Percentiles rank a stretch among this genome's conserved stretches.
Conservation (phyloP, 2,329 filamentous ascomycete species). For the Neopestalotiopsis rosae region DNA sequence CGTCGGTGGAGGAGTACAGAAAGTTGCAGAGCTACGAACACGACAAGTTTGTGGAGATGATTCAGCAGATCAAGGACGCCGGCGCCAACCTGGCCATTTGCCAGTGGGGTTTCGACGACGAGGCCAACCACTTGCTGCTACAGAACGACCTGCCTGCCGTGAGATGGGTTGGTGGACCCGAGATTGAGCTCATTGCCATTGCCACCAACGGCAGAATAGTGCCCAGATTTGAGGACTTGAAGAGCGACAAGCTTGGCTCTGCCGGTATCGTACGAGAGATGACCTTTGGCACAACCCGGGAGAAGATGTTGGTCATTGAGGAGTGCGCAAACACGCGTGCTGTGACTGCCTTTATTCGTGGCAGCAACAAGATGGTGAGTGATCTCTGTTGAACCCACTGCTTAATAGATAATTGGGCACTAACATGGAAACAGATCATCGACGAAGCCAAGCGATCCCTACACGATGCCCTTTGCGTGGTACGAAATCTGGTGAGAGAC, state of each 20-base stretch:
- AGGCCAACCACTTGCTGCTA: constrained; percentile 95
- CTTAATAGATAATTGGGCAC: neutral
- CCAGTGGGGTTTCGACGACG: constrained; percentile 99
- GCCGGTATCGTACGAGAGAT: constrained; percentile 93
- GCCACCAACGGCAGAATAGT: constrained; percentile 98
- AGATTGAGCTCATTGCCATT: constrained; percentile 98
- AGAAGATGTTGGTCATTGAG: constrained; percentile 99
- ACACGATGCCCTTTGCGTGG: constrained; percentile 96
- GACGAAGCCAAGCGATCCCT: constrained; percentile 98
- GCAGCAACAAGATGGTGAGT: constrained; percentile 97
- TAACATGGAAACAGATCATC: constrained; percentile 72
- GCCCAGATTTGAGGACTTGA: constrained; percentile 94
- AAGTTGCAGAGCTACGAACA: constrained; percentile 95
- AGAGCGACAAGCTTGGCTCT: constrained; percentile 84
- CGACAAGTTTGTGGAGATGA: constrained; percentile 98
- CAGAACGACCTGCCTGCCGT: constrained; percentile 97
- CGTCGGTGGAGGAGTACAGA: constrained; percentile 96
- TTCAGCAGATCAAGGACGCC: constrained; percentile 95
- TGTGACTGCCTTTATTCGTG: constrained; percentile 94
- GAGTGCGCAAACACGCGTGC: constrained; percentile 98
- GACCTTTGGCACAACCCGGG: constrained; percentile 94
- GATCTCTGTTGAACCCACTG: neutral
- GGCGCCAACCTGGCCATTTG: constrained; percentile 98
- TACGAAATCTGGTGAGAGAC: constrained; percentile 93
- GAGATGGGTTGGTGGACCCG: constrained; percentile 95